Percentiles rank a stretch among this genome's conserved stretches.
Evolutionary conservation across 129 eudicot genomes (phyloP).

Genomic region (Gnaphalium uliginosum): DNA sequence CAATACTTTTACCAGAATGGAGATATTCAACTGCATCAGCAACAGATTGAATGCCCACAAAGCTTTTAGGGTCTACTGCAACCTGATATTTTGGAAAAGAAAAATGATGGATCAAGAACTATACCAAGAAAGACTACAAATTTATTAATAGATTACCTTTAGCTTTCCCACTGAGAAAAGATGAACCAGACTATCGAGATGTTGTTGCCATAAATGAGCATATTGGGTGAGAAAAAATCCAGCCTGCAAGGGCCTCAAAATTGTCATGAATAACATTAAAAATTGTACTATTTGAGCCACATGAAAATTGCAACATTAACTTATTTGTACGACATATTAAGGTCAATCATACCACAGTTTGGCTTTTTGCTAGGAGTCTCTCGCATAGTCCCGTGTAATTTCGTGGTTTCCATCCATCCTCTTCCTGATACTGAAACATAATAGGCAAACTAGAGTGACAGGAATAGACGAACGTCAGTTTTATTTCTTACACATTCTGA

Average conservation of each 20-base stretch:
- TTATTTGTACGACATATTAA: not conserved
- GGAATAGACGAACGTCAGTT: not conserved
- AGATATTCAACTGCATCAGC: constrained; percentile 95
- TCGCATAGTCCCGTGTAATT: constrained; percentile 88
- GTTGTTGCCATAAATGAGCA: constrained; percentile 83
- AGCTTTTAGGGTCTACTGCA: constrained; percentile 69
- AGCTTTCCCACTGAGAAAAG: constrained; percentile 65
- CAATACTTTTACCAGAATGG: constrained; percentile 94
- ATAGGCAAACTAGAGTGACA: not conserved
- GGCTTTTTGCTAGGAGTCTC: constrained; percentile 84
- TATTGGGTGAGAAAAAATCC: constrained; percentile 91
- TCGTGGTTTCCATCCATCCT: constrained; percentile 86
- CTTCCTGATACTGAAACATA: constrained; percentile 80
- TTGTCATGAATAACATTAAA: constrained; percentile 18
- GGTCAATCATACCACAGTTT: constrained; percentile 68
- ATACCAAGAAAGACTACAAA: not conserved
- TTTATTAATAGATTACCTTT: constrained; percentile 52
- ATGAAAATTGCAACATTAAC: not conserved
- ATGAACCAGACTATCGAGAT: constrained; percentile 66
- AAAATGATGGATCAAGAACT: not conserved
- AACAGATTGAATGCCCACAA: constrained; percentile 71
- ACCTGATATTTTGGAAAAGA: constrained; percentile 40
- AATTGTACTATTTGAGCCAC: not conserved
- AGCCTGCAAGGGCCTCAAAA: constrained; percentile 49
- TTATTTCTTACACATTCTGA: not conserved